These are phyloP conservation scores for Ramaria sp. DNA, from an alignment of 768 basidiomycete genomes.

Conservation along the genomic window DNA sequence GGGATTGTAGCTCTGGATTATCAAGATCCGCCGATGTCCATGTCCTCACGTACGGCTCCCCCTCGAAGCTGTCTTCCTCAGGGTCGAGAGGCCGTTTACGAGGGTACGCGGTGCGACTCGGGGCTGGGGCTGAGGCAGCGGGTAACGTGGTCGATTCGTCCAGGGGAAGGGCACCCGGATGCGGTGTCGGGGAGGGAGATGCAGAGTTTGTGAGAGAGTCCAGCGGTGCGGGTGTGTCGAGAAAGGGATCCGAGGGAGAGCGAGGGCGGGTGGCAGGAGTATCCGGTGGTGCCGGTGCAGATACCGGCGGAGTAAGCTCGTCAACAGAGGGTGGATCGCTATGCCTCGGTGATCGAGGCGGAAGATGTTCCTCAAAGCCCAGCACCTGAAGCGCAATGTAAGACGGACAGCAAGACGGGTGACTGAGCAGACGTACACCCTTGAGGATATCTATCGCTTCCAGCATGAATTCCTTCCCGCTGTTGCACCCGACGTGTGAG, in stretches of 20 bases:
- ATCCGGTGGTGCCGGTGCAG: conserved; percentile 30
- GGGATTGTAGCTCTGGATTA: conserved; percentile 59
- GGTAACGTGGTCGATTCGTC: conserved; percentile 9
- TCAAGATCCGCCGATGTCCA: conserved; percentile 77
- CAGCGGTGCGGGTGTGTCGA: conserved; percentile 56
- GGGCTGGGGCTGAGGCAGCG: conserved; percentile 11
- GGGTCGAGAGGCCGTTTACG: conserved; percentile 22
- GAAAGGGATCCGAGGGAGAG: conserved; percentile 71
- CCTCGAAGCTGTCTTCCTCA: conserved; percentile 29
- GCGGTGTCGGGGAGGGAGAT: conserved; percentile 32
- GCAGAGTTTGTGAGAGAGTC: conserved; percentile 43
- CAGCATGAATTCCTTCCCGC: conserved; percentile 90
- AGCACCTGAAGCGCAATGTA: conserved; percentile 32
- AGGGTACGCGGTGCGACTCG: conserved; percentile 14
- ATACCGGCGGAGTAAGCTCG: conserved; percentile 21
- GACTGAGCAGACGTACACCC: conserved; percentile 49
- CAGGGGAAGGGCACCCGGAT: conserved; percentile 30
- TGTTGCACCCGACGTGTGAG: conserved; percentile 24
- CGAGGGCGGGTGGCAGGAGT: conserved; percentile 51
- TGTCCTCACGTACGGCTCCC: conserved; percentile 42
- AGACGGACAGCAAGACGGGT: conserved; percentile 17
- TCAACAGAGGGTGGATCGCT: conserved; percentile 1
- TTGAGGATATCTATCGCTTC: conserved; percentile 85
- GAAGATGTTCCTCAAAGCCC: conserved; percentile 63
- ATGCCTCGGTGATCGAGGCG: conserved; percentile 19